Evolutionary conservation across 148 eudicot species (phyloP).

Genomic region (Chenopodium berlandieri): DNA sequence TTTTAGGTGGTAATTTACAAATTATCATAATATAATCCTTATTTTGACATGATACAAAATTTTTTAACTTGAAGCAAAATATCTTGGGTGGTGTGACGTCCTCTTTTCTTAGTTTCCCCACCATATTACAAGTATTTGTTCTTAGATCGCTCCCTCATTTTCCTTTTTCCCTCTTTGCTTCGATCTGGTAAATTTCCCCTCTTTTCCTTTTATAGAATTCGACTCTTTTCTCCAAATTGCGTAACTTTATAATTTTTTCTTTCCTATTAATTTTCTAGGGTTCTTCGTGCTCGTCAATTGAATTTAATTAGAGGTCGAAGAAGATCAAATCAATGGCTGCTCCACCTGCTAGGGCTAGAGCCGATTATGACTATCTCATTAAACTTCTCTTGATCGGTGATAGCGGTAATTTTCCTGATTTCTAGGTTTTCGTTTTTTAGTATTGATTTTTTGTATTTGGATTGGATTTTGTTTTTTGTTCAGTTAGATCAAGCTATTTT

Average conservation of each 20-base stretch:
- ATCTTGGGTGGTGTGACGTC: no score
- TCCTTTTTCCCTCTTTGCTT: not conserved
- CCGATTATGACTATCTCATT: conserved; percentile 64
- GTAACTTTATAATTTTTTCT: not conserved
- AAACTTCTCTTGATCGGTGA: conserved; percentile 64
- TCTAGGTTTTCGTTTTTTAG: not conserved
- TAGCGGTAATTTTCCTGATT: conserved; percentile 35
- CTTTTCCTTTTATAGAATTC: not conserved
- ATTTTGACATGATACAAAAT: no score
- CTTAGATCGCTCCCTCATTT: not conserved
- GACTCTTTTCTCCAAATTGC: not conserved
- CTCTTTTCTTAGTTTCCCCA: not conserved
- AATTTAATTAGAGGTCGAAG: conserved; percentile 1
- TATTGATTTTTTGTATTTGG: not conserved
- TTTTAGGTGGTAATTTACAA: no score
- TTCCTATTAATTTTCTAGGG: not conserved
- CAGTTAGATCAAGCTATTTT: not conserved
- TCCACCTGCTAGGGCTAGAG: conserved; percentile 65
- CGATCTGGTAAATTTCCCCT: conserved; percentile 4
- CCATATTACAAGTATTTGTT: not conserved
- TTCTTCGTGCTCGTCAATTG: not conserved
- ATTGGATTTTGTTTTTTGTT: not conserved
- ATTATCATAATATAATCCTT: no score
- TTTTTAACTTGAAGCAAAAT: no score
- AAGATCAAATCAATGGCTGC: conserved; percentile 53